Conservation (phyloP, 495 filamentous ascomycete species). For the Opeltia flavorubescens region DNA sequence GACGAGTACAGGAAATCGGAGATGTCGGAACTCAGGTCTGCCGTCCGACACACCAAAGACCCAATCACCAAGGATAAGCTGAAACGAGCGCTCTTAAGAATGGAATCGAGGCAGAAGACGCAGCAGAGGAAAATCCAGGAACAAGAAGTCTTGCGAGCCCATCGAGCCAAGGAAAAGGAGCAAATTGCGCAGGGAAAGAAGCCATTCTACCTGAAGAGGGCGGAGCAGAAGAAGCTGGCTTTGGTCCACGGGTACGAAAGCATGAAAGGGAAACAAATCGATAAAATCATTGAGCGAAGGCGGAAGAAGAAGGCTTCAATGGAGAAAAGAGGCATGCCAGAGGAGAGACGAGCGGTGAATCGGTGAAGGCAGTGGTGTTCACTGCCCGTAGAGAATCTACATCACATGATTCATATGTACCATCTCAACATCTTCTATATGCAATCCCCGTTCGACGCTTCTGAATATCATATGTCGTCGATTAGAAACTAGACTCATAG, state of each 20-base stretch:
- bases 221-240: conserved; percentile 73
- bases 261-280: conserved; percentile 69
- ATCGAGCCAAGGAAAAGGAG: conserved; percentile 72
- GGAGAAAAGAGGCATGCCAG: conserved; percentile 70
- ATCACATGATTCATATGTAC: no score
- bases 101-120: conserved; percentile 55
- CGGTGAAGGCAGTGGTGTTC: not conserved
- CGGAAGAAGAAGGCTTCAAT: conserved; percentile 70
- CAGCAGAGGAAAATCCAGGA: conserved; percentile 52
- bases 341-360: conserved; percentile 36
- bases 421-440: not conserved
- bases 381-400: not conserved
- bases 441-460: no score
- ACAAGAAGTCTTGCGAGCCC: conserved; percentile 49
- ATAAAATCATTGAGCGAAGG: conserved; percentile 64
- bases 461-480: no score
- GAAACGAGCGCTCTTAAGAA: conserved; percentile 49
- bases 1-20: conserved; percentile 71
- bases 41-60: conserved; percentile 54
- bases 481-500: no score
- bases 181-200: conserved; percentile 74
- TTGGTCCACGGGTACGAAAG: conserved; percentile 62
- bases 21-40: conserved; percentile 53
- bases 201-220: conserved; percentile 85
- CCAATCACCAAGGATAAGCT: conserved; percentile 44